Evolutionary conservation across 768 basidiomycete species (phyloP).

Genomic region (Naematelia encephala): DNA sequence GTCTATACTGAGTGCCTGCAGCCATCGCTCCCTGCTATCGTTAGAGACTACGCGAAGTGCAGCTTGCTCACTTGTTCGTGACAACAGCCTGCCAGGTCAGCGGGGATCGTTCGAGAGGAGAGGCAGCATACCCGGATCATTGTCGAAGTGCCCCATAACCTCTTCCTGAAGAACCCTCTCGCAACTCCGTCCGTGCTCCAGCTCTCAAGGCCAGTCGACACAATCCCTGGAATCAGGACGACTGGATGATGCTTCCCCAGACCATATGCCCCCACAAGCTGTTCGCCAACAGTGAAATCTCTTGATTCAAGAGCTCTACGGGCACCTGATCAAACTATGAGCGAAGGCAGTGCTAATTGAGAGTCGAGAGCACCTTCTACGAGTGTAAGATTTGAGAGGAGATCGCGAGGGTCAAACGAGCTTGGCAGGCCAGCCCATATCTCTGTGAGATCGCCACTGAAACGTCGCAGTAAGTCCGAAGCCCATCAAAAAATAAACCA

Average conservation of each 20-base stretch:
- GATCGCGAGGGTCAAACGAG: constrained; percentile 38
- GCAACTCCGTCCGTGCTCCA: constrained; percentile 89
- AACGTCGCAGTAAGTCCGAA: background rate
- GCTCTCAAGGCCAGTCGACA: constrained; percentile 87
- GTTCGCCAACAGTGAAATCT: constrained; percentile 48
- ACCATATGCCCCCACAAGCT: constrained; percentile 36
- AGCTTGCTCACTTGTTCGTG: constrained; percentile 19
- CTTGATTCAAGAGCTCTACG: constrained; percentile 41
- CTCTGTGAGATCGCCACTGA: constrained; percentile 36
- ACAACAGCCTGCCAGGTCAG: constrained; percentile 47
- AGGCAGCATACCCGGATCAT: constrained; percentile 46
- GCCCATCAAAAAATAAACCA: background rate
- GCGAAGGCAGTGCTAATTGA: background rate
- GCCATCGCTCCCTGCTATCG: constrained; percentile 64
- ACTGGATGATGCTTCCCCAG: constrained; percentile 68
- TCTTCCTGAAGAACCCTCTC: constrained; percentile 85
- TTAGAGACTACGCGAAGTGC: constrained; percentile 3
- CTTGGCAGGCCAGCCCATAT: constrained; percentile 35
- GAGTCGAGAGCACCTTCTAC: constrained; percentile 33
- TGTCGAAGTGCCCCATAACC: constrained; percentile 55
- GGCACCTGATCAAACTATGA: constrained; percentile 23
- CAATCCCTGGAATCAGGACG: constrained; percentile 81
- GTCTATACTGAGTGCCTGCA: constrained; percentile 84
- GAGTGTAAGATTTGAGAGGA: constrained; percentile 41
- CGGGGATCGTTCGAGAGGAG: constrained; percentile 71